These are phyloP conservation scores for Ogataea minuta DNA, from an alignment of 805 yeast species.

Conservation along the genomic window DNA sequence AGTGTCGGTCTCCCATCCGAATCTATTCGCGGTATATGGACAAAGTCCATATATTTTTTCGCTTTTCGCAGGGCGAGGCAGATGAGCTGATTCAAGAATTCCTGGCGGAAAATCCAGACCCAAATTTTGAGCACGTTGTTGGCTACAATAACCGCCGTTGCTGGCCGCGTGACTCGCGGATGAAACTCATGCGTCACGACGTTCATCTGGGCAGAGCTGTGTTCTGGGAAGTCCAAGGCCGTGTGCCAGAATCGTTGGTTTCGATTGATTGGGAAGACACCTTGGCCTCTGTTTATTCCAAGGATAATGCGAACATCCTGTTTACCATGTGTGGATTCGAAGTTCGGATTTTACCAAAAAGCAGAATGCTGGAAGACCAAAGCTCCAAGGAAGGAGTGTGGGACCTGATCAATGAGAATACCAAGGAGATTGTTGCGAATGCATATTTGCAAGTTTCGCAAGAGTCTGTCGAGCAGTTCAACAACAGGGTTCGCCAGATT, in stretches of 20 bases:
- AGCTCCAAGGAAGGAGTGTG: slow-evolving; percentile 81
- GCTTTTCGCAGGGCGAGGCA: slow-evolving; percentile 71
- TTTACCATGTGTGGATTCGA: slow-evolving; percentile 96
- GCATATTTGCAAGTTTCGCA: slow-evolving; percentile 83
- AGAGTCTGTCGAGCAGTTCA: slow-evolving; percentile 75
- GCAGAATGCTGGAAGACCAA: slow-evolving; percentile 51
- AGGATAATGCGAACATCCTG: slow-evolving; percentile 83
- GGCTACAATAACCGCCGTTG: slow-evolving; percentile 87
- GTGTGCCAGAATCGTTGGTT: slow-evolving; percentile 76
- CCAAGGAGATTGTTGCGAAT: slow-evolving; percentile 85
- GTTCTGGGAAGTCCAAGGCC: slow-evolving; percentile 81
- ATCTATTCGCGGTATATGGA: slow-evolving; percentile 82
- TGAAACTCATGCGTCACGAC: slow-evolving; percentile 88
- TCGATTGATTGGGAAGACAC: slow-evolving; percentile 76
- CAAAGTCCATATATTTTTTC: slow-evolving; percentile 72
- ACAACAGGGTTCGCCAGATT: slow-evolving; percentile 81
- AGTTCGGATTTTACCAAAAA: slow-evolving; percentile 78
- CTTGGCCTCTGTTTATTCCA: slow-evolving; percentile 83
- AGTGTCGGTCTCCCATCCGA: slow-evolving; percentile 71
- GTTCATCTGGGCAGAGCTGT: slow-evolving; percentile 90
- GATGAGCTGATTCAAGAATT: slow-evolving; percentile 73
- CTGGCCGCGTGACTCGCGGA: slow-evolving; percentile 92
- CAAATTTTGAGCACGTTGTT: slow-evolving; percentile 79
- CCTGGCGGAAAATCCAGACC: slow-evolving; percentile 85
- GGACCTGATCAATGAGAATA: slow-evolving; percentile 69